Conservation (phyloP, 495 filamentous ascomycete species). For the Hypomontagnella monticulosa region DNA sequence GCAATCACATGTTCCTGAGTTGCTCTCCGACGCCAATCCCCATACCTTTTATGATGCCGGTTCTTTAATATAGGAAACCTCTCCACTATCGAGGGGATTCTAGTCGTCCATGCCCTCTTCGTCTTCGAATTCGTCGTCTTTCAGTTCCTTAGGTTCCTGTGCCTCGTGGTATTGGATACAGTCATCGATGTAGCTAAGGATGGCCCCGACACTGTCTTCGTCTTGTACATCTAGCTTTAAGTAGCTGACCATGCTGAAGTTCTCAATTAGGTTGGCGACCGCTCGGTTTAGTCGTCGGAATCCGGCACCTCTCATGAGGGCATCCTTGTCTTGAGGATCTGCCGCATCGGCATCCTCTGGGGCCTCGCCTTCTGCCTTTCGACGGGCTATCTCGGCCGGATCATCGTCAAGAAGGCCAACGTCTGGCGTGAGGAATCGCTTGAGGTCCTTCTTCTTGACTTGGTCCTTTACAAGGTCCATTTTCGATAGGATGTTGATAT, state of each 20-base stretch:
- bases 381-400: constrained; percentile 59
- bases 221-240: constrained; percentile 88
- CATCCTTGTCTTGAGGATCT: constrained; percentile 68
- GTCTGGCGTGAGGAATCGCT: constrained; percentile 87
- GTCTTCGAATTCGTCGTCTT: constrained; percentile 76
- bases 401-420: constrained; percentile 79
- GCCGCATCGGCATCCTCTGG: constrained; percentile 52
- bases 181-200: constrained; percentile 98
- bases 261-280: constrained; percentile 90
- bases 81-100: not conserved
- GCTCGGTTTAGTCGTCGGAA: constrained; percentile 84
- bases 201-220: constrained; percentile 88
- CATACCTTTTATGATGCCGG: not conserved
- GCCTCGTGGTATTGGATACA: constrained; percentile 95
- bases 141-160: constrained; percentile 89
- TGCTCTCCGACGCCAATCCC: constrained; percentile 1
- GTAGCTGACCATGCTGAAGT: constrained; percentile 97
- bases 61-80: not conserved
- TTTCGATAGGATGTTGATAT: constrained; percentile 89
- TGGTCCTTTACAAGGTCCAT: constrained; percentile 94
- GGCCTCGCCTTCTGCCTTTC: constrained; percentile 49
- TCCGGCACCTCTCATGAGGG: constrained; percentile 78
- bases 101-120: constrained; percentile 55
- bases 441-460: constrained; percentile 82
- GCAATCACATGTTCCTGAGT: constrained; percentile 24